Conservation (phyloP, 352 stramenopile genomes). For the Phytophthora pistaciae region DNA sequence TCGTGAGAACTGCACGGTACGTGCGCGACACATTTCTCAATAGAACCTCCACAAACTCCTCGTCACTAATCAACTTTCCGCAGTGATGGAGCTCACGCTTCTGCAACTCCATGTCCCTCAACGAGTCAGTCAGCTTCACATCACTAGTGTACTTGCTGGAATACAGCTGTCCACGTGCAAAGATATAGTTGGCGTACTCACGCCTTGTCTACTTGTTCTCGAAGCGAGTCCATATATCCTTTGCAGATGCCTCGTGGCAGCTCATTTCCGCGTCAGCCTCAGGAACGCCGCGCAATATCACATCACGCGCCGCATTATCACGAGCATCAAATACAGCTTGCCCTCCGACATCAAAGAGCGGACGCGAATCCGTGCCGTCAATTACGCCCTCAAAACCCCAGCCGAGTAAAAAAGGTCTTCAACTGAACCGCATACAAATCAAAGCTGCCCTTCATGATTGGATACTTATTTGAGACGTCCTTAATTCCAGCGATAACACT, state of each 20-base stretch:
- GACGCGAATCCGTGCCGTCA: neutral
- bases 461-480: neutral
- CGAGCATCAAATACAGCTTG: neutral
- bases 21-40: neutral
- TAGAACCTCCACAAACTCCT: neutral
- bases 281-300: neutral
- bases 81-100: neutral
- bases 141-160: neutral
- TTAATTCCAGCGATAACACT: neutral
- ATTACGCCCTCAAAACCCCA: neutral
- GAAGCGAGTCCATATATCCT: neutral
- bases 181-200: neutral
- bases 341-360: neutral
- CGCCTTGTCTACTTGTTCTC: neutral
- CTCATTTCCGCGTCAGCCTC: neutral
- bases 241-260: neutral
- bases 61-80: neutral
- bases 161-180: neutral
- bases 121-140: neutral
- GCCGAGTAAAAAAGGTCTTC: neutral
- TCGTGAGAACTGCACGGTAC: neutral
- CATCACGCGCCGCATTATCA: neutral
- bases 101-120: neutral
- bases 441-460: neutral
- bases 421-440: neutral